Base-by-base conservation (phyloP, 1,284 basidiomycete species). In the Clitocybe nebularis region DNA sequence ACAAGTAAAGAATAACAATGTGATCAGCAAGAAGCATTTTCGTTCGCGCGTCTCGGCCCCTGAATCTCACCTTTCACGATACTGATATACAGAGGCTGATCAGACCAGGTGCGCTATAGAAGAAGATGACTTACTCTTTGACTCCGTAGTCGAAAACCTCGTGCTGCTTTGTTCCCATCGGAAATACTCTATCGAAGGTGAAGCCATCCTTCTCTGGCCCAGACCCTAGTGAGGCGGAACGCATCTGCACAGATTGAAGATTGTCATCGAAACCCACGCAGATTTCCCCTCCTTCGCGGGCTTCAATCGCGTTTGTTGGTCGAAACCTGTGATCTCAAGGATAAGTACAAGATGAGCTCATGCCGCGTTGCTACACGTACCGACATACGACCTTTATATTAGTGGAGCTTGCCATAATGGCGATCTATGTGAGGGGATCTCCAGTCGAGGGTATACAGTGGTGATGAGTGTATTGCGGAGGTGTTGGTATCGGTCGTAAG, bases 111-210 rank as follows among this genome's bases (percentile, higher is more conserved):
- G 45, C 35, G 48, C 37, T 39, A 48, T 47, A 46, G 26, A 52
- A 40, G 41, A 35, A 10, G 34, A 46, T 40, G 25, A 81, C 79
- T 71, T 59, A 90, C 88, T 93, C 93, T 68, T 94, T 97, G 46
- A 99, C 91, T 49, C 96, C 95, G 66, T 95, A 99, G 64, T 99
- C 93, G 61, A 99, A 99, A 38, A 99, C 93, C 61, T 99, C 93
- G 41, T 84, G 74, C 66, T 99, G 96, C 65, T 81, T 77, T 20
- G 94, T 93, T 35, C 77, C 80, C 77, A 96, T 94, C 47, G 92
- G 87, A 61, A 99, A 99, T 23, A 97, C 93, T 48, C 93, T 79
- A 67, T 99, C 96, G 59, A 98, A 98, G 21, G 91, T 92, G 71
- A 99, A 99, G 26, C 94, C 95, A 71, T 91, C 86, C 65, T 78